Percentiles rank a stretch among this genome's conserved stretches.
Conservation (phyloP, 345 rosid species). For the Clausena lansium region DNA sequence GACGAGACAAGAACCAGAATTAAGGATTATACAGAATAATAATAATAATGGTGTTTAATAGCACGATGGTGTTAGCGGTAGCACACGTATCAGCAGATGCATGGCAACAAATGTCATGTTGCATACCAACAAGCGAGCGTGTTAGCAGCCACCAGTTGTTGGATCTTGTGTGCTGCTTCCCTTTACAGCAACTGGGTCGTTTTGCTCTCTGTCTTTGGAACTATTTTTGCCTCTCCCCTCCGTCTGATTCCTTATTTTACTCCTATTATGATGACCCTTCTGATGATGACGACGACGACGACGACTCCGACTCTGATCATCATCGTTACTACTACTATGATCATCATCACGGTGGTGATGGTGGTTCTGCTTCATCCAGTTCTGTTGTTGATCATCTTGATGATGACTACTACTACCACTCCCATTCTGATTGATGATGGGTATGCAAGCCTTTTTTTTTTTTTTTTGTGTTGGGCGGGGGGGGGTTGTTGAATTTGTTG, state of each 20-base stretch:
- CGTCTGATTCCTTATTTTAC: constrained; percentile 48
- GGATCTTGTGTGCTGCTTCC: constrained; percentile 67
- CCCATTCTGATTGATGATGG: constrained; percentile 46
- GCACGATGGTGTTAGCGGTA: constrained; percentile 36
- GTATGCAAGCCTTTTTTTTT: too few species aligned
- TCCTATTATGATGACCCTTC: constrained; percentile 27
- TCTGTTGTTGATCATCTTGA: constrained; percentile 21
- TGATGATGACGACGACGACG: constrained; percentile 15
- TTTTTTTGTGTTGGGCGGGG: not conserved
- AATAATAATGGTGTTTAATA: constrained; percentile 50
- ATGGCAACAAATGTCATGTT: constrained; percentile 40
- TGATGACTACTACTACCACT: constrained; percentile 38
- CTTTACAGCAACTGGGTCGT: constrained; percentile 63
- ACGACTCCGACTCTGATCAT: constrained; percentile 15
- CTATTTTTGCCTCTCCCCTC: constrained; percentile 61
- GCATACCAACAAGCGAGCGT: constrained; percentile 44
- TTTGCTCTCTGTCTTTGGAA: constrained; percentile 54
- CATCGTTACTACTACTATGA: constrained; percentile 14
- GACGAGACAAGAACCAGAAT: too few species aligned
- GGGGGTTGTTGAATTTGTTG: not conserved
- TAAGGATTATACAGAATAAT: too few species aligned
- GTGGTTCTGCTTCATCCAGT: not conserved
- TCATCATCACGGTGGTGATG: not conserved
- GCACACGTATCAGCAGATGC: constrained; percentile 45
- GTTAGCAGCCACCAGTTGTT: constrained; percentile 47